Conservation (phyloP, 257 asterid genomes). For the Apocynum venetum region DNA sequence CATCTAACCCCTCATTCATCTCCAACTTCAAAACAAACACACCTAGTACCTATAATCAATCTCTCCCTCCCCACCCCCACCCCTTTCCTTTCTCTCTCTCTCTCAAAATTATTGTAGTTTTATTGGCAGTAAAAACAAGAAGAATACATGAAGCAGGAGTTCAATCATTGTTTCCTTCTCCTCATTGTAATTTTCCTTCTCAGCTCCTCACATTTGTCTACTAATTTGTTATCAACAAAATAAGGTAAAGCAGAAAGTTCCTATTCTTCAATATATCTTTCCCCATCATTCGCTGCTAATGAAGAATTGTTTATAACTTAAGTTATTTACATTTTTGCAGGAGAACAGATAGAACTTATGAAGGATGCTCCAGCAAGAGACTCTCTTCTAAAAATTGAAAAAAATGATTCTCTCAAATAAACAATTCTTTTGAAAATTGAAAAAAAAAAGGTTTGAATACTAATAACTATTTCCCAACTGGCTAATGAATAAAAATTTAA, state of each 20-base stretch:
- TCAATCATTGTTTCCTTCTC: conserved; percentile 9
- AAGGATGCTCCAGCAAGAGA: background rate
- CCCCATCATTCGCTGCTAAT: background rate
- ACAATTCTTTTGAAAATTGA: background rate
- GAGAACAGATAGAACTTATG: conserved; percentile 6
- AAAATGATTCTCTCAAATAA: background rate
- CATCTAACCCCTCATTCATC: conserved; percentile 16
- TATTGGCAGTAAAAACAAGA: background rate
- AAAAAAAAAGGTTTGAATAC: background rate
- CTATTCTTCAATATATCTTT: background rate
- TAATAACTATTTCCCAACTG: background rate
- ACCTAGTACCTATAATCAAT: background rate
- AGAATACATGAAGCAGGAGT: conserved; percentile 20
- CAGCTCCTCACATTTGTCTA: conserved; percentile 13
- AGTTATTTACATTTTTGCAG: conserved; percentile 11
- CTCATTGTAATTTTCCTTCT: conserved; percentile 16
- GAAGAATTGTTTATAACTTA: background rate
- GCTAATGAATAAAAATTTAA: background rate
- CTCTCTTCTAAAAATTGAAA: background rate
- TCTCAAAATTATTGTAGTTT: background rate
- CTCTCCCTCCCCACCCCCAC: background rate
- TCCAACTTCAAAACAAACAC: conserved; percentile 9
- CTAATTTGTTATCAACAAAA: conserved; percentile 8
- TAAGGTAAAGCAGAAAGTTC: conserved; percentile 15
- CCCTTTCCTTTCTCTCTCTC: background rate